Conservation (phyloP, 116 monocot species). For the Iris pallida region DNA sequence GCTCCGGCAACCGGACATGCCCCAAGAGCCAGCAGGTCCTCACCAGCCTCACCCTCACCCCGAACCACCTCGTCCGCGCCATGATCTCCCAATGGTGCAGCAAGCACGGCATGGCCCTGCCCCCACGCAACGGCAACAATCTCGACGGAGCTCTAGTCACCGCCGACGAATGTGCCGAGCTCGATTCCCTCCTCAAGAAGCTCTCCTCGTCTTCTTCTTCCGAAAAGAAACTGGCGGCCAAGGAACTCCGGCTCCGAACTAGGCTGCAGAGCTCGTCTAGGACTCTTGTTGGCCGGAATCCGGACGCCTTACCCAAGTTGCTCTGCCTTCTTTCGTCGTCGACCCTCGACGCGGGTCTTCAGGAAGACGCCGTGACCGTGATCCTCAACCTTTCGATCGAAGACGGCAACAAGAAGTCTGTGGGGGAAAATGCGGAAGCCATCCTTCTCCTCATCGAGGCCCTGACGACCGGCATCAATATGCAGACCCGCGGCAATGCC, state of each 20-base stretch:
- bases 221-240: conserved; percentile 41
- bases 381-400: conserved; percentile 70
- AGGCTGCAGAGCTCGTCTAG: conserved; percentile 47
- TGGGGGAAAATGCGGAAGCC: conserved; percentile 45
- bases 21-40: conserved; percentile 65
- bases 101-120: conserved; percentile 22
- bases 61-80: conserved; percentile 44
- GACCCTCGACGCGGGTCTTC: conserved; percentile 29
- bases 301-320: conserved; percentile 40
- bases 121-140: conserved; percentile 5
- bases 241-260: conserved; percentile 58
- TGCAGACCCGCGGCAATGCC: conserved; percentile 48
- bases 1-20: conserved; percentile 67
- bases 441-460: conserved; percentile 62
- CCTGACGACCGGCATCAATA: conserved; percentile 32
- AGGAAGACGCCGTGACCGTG: conserved; percentile 63
- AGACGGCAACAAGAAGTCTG: conserved; percentile 60
- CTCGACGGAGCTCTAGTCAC: conserved; percentile 18
- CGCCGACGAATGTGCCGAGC: conserved; percentile 20
- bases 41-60: conserved; percentile 41
- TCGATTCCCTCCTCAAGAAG: conserved; percentile 35
- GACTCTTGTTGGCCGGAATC: conserved; percentile 44
- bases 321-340: conserved; percentile 28
- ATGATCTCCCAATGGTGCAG: conserved; percentile 66
- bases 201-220: conserved; percentile 28